phyloP scores from a whole-genome alignment of 140 eudicot genomes.

The Bidens hawaiensis region DNA sequence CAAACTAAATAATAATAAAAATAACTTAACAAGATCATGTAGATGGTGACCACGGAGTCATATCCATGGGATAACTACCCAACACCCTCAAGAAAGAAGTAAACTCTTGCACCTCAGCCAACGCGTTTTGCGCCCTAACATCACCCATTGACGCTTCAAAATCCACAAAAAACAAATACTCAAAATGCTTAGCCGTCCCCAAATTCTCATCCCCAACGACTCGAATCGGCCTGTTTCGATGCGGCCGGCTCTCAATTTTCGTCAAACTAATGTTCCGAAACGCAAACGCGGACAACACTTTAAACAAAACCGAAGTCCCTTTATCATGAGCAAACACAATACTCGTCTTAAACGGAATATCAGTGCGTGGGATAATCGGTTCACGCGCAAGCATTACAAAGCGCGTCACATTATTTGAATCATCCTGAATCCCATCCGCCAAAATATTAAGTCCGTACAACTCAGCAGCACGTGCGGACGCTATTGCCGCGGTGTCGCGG shows the following conservation, averaged over 20 bases:
- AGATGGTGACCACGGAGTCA: constrained; percentile 88
- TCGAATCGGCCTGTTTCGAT: constrained; percentile 70
- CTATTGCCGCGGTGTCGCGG: constrained; percentile 88
- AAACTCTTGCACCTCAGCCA: constrained; percentile 95
- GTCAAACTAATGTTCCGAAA: constrained; percentile 76
- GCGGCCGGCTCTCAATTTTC: constrained; percentile 93
- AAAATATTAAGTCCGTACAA: constrained; percentile 73
- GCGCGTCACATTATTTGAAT: constrained; percentile 80
- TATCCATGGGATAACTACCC: constrained; percentile 98
- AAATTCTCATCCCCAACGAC: constrained; percentile 74
- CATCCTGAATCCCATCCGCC: constrained; percentile 91
- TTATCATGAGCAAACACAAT: constrained; percentile 83
- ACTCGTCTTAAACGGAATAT: constrained; percentile 93
- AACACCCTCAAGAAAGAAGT: constrained; percentile 84
- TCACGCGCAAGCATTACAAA: constrained; percentile 93
- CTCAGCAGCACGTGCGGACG: constrained; percentile 88
- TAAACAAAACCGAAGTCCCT: constrained; percentile 81
- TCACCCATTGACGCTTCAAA: constrained; percentile 99
- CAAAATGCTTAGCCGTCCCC: constrained; percentile 94
- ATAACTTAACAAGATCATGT: constrained; percentile 12
- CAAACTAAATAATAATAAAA: background rate
- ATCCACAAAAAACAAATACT: constrained; percentile 86
- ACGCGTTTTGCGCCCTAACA: constrained; percentile 88
- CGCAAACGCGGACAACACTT: constrained; percentile 86
- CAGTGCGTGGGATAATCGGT: constrained; percentile 82